Evolutionary conservation across 352 stramenopile genomes (phyloP), one percentile per base, ranked within the genome.

Genomic region (Pilasporangium apinafurcum): DNA sequence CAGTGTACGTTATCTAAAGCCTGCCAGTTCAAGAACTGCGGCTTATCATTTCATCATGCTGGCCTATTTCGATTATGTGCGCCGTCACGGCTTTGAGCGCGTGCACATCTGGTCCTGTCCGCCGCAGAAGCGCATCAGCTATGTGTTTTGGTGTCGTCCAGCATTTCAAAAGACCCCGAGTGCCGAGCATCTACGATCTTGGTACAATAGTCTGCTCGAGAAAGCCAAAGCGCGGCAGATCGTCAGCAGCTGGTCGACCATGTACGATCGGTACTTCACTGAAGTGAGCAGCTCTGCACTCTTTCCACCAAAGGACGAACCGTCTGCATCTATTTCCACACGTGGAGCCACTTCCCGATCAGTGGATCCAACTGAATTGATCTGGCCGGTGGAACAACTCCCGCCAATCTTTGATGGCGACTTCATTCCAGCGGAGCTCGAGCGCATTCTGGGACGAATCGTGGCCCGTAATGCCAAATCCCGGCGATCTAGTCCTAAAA

Each of bases 121-220:
- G 37, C 82, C 96, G 29, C 73, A 88, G 48, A 87, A 95, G 41
- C 95, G 95, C 16, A 97, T 98, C 59, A 97, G 92, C 42, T 99
- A 98, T 60, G 96, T 99, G 37, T 99, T 98, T 68, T 98, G 95
- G 84, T 97, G 91, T 55, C 95, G 98, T 33, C 95, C 95, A 13
- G 38, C 66, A 12, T 96, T 98, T 54, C 96, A 99, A 64, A 86
- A 96, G 40, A 98, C 92, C 5, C 96, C 96, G 5, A 96, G 81
- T 32, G 71, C 83, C 24, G 93, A 98, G 32, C 88, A 97, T 36
- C 66, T 99, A 26, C 80, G 87, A 26, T 49, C 67, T 13, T 99
- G 96, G 96, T 99, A 99, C 62, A 80, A 87, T 45, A 64, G 68
- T 14, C 76, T 97, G 34, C 59, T 99, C 8, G 36, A 47, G 3